These are phyloP conservation scores for Mucor circinelloides DNA, from an alignment of 371 early-diverging fungal genomes.

Conservation along the genomic window DNA sequence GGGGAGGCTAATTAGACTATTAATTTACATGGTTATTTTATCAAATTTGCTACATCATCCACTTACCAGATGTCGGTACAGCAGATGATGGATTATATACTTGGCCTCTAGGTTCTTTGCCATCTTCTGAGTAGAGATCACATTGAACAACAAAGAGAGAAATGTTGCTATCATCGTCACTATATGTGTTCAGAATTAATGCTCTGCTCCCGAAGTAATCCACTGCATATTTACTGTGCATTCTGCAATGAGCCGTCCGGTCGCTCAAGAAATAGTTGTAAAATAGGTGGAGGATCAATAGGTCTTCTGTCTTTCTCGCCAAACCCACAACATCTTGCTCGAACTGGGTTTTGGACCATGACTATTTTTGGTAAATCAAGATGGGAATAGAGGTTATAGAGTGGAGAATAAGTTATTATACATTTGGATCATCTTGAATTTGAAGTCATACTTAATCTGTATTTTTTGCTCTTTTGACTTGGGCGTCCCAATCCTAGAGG, in stretches of 20 bases:
- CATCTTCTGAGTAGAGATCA: constrained; percentile 33
- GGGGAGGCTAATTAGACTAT: background rate
- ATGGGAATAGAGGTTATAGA: background rate
- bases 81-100: constrained; percentile 38
- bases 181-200: background rate
- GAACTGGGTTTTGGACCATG: constrained; percentile 59
- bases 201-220: background rate
- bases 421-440: background rate
- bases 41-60: background rate
- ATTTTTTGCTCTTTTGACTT: constrained; percentile 29
- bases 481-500: constrained; percentile 35
- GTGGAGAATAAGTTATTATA: background rate
- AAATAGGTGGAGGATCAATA: constrained; percentile 38
- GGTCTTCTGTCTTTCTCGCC: constrained; percentile 40
- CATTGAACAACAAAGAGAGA: constrained; percentile 32
- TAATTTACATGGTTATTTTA: background rate
- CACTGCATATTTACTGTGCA: constrained; percentile 19
- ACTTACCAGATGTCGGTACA: background rate
- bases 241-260: constrained; percentile 32
- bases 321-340: constrained; percentile 66
- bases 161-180: constrained; percentile 20
- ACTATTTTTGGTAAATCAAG: constrained; percentile 9
- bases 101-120: constrained; percentile 20
- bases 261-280: constrained; percentile 37
- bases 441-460: constrained; percentile 26